Conservation (phyloP, 306 rosid species). For the Hylodesmum podocarpum region DNA sequence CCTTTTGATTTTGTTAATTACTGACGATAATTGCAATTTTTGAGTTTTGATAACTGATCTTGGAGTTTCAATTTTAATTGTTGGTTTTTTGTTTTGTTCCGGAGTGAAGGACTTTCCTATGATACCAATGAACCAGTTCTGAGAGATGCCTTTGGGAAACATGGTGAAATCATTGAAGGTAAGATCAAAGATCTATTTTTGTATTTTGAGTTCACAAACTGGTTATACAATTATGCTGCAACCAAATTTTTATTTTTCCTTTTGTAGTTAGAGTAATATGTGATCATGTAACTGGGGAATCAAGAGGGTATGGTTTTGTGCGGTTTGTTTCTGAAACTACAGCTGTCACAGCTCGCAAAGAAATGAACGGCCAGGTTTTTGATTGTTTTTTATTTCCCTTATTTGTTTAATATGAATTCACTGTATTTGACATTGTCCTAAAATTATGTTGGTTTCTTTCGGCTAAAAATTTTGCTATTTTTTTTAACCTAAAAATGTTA, state of each 20-base stretch:
- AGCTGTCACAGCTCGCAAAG: constrained; percentile 52
- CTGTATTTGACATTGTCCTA: neutral
- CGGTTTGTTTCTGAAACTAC: constrained; percentile 51
- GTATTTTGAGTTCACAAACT: neutral
- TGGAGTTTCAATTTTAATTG: neutral
- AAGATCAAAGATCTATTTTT: neutral
- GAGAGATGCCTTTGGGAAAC: constrained; percentile 52
- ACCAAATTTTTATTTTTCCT: neutral
- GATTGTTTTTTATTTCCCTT: neutral
- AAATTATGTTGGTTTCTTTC: neutral
- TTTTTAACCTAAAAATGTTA: neutral
- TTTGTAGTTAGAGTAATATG: constrained; percentile 61
- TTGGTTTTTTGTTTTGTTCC: neutral
- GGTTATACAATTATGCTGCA: neutral
- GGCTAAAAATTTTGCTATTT: neutral
- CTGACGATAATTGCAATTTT: neutral
- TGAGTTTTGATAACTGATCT: neutral
- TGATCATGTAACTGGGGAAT: constrained; percentile 59
- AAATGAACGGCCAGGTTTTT: constrained; percentile 55
- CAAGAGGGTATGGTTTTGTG: constrained; percentile 69
- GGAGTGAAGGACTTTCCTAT: constrained; percentile 55
- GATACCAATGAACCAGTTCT: constrained; percentile 69
- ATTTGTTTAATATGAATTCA: neutral
- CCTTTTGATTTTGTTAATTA: neutral
- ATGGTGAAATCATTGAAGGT: constrained; percentile 71